Evolutionary conservation across 164 flowering plant species (phyloP), one percentile per base, ranked within the genome.

Genomic region (Amborella trichopoda): DNA sequence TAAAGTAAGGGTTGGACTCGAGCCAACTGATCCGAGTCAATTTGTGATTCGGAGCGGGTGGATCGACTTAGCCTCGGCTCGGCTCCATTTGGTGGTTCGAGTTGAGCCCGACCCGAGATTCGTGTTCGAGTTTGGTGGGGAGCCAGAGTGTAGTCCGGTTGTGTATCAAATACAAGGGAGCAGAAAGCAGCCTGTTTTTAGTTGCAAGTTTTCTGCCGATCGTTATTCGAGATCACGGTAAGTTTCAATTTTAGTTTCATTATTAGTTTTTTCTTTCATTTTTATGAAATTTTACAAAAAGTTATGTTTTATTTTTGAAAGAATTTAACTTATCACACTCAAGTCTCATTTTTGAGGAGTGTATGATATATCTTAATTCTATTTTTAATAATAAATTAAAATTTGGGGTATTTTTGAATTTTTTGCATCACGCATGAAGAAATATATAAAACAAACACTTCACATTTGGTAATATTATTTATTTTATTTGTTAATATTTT

Each of bases 101-200:
- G 57, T 90, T 17, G 95, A 87, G 46, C 95, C 93, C 21, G 96
- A 87, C 30, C 99, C 96, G 3, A 53, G 96, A 33, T 91, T 80
- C 58, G 81, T 87, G 2, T 91, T 91, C 61, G 90, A 87, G 72
- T 91, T 91, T 64, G 96, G 88, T 0, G 93, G 95, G 22, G 96
- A 86, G 39, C 99, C 99, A 58, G 96, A 91, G 65, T 82, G 87
- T 48, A 91, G 96, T 62, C 96, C 99, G 32, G 88, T 80, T 27
- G 86, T 91, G 23, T 87, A 70, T 55, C 99, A 91, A 73, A 70
- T 84, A 28, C 94, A 87, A 51, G 96, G 76, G 50, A 80, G 58
- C 25, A 75, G 87, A 10, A 55, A 83, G 38, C 99, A 91, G 57
- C 99, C 99, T 19, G 93, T 91, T 32, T 91, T 91, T 62, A 91